phyloP scores from a whole-genome alignment of 2,329 filamentous ascomycete genomes.

The Polychaeton citri region DNA sequence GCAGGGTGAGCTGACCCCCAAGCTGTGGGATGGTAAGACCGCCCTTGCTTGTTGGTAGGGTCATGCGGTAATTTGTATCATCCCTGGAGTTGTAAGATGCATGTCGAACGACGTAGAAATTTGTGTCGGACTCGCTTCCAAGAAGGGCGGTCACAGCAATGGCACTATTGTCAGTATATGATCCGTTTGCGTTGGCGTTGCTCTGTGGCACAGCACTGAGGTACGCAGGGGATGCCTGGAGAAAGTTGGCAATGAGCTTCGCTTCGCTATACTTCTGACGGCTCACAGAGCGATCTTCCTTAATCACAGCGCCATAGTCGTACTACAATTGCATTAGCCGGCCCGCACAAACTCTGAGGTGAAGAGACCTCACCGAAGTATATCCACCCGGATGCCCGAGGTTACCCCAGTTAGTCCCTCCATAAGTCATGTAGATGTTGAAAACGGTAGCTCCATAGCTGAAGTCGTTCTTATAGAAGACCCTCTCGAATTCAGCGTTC shows the following conservation, averaged over 20 bases:
- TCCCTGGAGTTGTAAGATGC: slow-evolving; percentile 46
- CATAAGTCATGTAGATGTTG: slow-evolving; percentile 66
- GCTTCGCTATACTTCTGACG: slow-evolving; percentile 70
- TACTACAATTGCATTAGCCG: slow-evolving; percentile 37
- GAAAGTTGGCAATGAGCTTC: slow-evolving; percentile 63
- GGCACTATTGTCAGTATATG: slow-evolving; percentile 38
- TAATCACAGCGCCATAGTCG: slow-evolving; percentile 50
- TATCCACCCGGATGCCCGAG: slow-evolving; percentile 51
- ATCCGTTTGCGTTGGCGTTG: slow-evolving; percentile 31
- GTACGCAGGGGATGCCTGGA: slow-evolving; percentile 59
- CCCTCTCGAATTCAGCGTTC: slow-evolving; percentile 60
- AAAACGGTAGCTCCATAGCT: slow-evolving; percentile 47
- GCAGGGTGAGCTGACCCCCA: slow-evolving; percentile 43
- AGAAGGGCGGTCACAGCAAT: slow-evolving; percentile 50
- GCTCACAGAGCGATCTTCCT: slow-evolving; percentile 53
- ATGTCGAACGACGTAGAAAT: slow-evolving; percentile 54
- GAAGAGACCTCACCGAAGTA: slow-evolving; percentile 29
- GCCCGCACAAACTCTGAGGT: slow-evolving; percentile 42
- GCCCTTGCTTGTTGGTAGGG: slow-evolving; percentile 45
- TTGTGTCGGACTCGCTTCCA: slow-evolving; percentile 34
- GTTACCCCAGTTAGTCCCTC: slow-evolving; percentile 73
- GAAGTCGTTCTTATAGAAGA: slow-evolving; percentile 54
- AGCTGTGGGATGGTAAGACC: slow-evolving; percentile 46
- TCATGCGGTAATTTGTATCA: slow-evolving; percentile 50
- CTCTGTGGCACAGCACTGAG: slow-evolving; percentile 45